Conservation (phyloP, 169 alveolate genomes). For the Plasmodium gallinaceum region DNA sequence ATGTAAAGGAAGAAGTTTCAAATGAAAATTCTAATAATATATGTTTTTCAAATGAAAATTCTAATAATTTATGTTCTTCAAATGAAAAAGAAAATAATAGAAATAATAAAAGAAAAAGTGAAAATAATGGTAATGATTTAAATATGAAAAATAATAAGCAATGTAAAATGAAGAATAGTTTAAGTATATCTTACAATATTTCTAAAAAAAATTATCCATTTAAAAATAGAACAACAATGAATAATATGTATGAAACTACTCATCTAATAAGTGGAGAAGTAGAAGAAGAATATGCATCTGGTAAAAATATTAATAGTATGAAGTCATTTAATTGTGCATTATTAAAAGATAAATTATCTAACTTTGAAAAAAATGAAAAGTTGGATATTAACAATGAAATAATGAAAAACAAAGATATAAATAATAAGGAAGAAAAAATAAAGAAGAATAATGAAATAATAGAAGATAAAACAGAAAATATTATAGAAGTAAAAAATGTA, state of each 20-base stretch:
- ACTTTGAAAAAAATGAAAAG: not conserved
- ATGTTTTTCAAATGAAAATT: not conserved
- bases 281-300: not conserved
- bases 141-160: not conserved
- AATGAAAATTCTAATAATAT: too few species aligned
- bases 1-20: not conserved
- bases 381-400: not conserved
- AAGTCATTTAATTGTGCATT: not conserved
- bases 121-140: not conserved
- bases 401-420: not conserved
- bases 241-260: not conserved
- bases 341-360: not conserved
- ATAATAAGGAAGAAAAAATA: not conserved
- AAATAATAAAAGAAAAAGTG: not conserved
- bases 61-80: too few species aligned
- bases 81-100: not conserved
- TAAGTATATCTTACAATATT: not conserved
- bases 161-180: not conserved
- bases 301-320: not conserved
- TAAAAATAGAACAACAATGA: not conserved
- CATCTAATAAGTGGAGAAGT: not conserved
- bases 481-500: not conserved
- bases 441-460: not conserved
- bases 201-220: not conserved
- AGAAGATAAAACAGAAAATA: not conserved